Percentiles rank a stretch among this genome's conserved stretches.
Evolutionary conservation across 306 rosid species (phyloP).

Genomic region (Chamaecrista fasciculata): DNA sequence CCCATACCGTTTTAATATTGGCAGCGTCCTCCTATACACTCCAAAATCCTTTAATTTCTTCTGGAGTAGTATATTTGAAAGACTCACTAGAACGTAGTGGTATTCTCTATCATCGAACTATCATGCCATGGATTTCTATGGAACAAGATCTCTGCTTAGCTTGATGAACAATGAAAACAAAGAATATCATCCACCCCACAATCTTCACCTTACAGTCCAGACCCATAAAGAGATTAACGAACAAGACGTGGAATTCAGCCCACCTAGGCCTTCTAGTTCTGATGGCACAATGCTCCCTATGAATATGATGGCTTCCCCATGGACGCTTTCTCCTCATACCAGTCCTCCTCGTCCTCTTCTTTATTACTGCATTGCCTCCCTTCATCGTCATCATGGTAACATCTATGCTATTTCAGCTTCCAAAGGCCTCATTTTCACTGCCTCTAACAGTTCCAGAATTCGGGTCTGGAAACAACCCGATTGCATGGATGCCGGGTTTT

Average conservation of each 20-base stretch:
- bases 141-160: slow-evolving; percentile 34
- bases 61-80: no score
- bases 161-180: slow-evolving; percentile 39
- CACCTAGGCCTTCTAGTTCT: slow-evolving; percentile 37
- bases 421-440: slow-evolving; percentile 56
- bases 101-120: no score
- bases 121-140: slow-evolving; percentile 39
- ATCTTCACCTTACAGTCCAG: slow-evolving; percentile 30
- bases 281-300: slow-evolving; percentile 14
- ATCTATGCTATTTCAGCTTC: slow-evolving; percentile 59
- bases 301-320: slow-evolving; percentile 44
- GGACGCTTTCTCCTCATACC: slow-evolving; percentile 65
- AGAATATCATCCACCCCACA: slow-evolving; percentile 33
- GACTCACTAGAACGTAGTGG: no score
- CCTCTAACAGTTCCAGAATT: slow-evolving; percentile 55
- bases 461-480: slow-evolving; percentile 65
- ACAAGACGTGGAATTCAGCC: slow-evolving; percentile 40
- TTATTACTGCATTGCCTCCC: slow-evolving; percentile 69
- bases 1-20: neutral
- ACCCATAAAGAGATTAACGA: slow-evolving; percentile 36
- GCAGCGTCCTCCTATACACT: neutral
- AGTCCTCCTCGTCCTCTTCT: slow-evolving; percentile 64
- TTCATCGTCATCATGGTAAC: slow-evolving; percentile 65
- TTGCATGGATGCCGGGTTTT: slow-evolving; percentile 51
- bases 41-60: neutral